phyloP scores from a whole-genome alignment of 2,329 filamentous ascomycete genomes.

The Aureobasidium namibiae region DNA sequence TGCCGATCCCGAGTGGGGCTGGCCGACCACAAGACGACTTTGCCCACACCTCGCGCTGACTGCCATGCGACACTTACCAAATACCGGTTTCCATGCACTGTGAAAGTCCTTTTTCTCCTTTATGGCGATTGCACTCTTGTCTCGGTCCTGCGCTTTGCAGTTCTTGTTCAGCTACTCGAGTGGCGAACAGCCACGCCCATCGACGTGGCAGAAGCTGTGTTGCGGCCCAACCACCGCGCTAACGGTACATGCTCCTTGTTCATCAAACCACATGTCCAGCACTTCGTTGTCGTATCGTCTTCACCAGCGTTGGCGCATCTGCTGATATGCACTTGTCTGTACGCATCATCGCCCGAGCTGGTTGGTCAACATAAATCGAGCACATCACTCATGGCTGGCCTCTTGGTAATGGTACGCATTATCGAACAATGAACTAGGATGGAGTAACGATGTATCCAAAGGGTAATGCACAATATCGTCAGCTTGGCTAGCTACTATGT shows the following conservation, averaged over 20 bases:
- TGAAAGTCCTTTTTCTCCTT: not conserved
- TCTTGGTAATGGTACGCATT: no score
- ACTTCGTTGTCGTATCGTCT: not conserved
- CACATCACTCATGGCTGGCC: no score
- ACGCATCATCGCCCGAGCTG: not conserved
- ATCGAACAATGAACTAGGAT: no score
- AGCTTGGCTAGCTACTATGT: no score
- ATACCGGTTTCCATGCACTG: not conserved
- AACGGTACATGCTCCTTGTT: not conserved
- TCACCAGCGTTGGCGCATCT: not conserved
- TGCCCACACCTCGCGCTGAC: not conserved
- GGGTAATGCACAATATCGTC: no score
- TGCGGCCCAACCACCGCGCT: slow-evolving; percentile 6
- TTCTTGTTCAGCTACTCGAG: not conserved
- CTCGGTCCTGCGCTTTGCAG: not conserved
- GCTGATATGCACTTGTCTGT: not conserved
- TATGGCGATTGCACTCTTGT: not conserved
- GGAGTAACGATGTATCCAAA: no score
- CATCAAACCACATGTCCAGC: not conserved
- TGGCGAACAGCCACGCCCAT: slow-evolving; percentile 3
- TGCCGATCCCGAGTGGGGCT: slow-evolving; percentile 11
- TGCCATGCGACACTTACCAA: not conserved
- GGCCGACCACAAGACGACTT: not conserved
- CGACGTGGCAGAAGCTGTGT: not conserved
- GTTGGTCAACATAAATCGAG: not conserved